Percentiles rank a stretch among this genome's conserved stretches.
These are phyloP conservation scores for Coniochaeta sp. DNA, from an alignment of 2,329 filamentous ascomycete genomes.

Conservation along the genomic window DNA sequence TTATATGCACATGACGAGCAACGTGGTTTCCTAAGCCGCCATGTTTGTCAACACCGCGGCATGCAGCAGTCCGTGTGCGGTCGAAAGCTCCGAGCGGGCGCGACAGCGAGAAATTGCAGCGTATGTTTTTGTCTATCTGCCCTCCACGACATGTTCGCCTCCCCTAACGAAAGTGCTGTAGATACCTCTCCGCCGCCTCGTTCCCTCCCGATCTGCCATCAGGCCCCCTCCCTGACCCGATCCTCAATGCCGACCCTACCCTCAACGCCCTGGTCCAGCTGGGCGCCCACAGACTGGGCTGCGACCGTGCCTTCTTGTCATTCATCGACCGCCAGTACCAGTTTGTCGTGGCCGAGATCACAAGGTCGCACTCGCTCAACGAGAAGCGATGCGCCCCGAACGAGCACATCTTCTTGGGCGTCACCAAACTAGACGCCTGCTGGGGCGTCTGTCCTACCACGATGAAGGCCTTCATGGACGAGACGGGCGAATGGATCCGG, in stretches of 20 bases:
- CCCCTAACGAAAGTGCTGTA: too few species aligned
- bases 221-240: slow-evolving; percentile 3
- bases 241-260: slow-evolving; percentile 15
- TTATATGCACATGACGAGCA: not conserved
- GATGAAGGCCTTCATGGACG: slow-evolving; percentile 21
- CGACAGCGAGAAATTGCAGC: slow-evolving; percentile 12
- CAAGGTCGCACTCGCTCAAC: slow-evolving; percentile 25
- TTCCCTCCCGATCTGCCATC: slow-evolving; percentile 9
- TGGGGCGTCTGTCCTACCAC: slow-evolving; percentile 23
- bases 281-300: slow-evolving; percentile 27
- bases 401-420: slow-evolving; percentile 15
- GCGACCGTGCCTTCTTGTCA: slow-evolving; percentile 31
- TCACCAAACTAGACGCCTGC: slow-evolving; percentile 16
- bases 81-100: slow-evolving; percentile 10
- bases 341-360: slow-evolving; percentile 33
- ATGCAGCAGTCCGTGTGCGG: not conserved
- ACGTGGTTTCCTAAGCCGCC: too few species aligned
- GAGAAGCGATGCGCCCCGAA: slow-evolving; percentile 8
- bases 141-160: too few species aligned
- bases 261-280: slow-evolving; percentile 35
- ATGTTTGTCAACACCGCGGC: not conserved
- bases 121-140: too few species aligned
- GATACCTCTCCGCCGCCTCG: slow-evolving; percentile 15
- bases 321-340: slow-evolving; percentile 33
- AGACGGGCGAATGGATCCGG: slow-evolving; percentile 14